These are phyloP conservation scores for Ottelia alismoides DNA, from an alignment of 106 monocot species.

Conservation along the genomic window DNA sequence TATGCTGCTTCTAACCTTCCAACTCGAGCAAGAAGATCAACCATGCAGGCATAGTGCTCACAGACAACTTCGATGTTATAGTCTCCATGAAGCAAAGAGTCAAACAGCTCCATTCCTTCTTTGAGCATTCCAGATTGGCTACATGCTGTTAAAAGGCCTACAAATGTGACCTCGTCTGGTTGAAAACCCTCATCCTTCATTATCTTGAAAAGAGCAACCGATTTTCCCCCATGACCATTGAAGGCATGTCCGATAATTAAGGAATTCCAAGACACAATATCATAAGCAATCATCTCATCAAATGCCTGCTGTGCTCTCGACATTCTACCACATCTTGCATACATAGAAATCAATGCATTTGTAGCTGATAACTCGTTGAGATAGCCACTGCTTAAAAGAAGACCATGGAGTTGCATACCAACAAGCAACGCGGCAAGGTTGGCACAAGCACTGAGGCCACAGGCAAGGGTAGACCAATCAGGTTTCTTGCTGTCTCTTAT, in stretches of 20 bases:
- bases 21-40: constrained; percentile 16
- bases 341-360: constrained; percentile 58
- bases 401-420: constrained; percentile 25
- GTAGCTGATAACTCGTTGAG: constrained; percentile 27
- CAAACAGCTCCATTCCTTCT: constrained; percentile 12
- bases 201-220: background rate
- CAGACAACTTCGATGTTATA: constrained; percentile 1
- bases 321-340: constrained; percentile 54
- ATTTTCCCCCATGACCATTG: constrained; percentile 20
- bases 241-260: constrained; percentile 40
- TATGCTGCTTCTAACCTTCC: constrained; percentile 18
- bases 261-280: constrained; percentile 61
- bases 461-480: constrained; percentile 48
- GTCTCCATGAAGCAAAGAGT: background rate
- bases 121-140: constrained; percentile 17
- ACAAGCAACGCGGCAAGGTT: constrained; percentile 38
- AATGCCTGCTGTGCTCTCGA: constrained; percentile 24
- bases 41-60: constrained; percentile 19
- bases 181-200: constrained; percentile 3
- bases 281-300: constrained; percentile 19
- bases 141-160: constrained; percentile 16
- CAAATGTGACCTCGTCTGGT: constrained; percentile 16
- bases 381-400: constrained; percentile 4
- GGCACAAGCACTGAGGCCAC: constrained; percentile 44
- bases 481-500: constrained; percentile 27